Conservation (phyloP, 2,329 filamentous ascomycete genomes). For the Trichophyton simii region DNA sequence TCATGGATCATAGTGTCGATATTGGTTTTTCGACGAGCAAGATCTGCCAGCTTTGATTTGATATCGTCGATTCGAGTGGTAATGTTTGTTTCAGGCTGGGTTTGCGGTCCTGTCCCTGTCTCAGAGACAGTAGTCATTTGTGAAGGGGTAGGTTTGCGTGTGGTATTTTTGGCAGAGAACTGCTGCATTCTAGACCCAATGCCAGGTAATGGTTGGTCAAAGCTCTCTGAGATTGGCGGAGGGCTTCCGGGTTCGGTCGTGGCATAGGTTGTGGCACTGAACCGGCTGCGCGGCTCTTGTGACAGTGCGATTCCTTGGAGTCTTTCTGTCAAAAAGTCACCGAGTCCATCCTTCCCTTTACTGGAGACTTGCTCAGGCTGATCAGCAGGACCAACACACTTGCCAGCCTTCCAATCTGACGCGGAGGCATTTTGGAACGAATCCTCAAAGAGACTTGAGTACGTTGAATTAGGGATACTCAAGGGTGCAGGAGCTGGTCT, state of each 20-base stretch:
- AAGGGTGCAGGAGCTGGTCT: slow-evolving; percentile 24
- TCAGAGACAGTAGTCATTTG: slow-evolving; percentile 16
- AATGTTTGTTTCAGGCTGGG: slow-evolving; percentile 48
- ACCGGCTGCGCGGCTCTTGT: slow-evolving; percentile 46
- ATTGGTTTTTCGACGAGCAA: slow-evolving; percentile 57
- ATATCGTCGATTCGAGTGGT: slow-evolving; percentile 55
- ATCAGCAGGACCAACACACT: neutral
- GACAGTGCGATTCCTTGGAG: slow-evolving; percentile 31
- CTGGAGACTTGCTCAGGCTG: neutral
- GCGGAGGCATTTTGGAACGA: neutral
- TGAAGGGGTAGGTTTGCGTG: slow-evolving; percentile 33
- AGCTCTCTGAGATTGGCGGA: slow-evolving; percentile 25
- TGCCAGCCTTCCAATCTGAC: neutral
- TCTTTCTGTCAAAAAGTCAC: slow-evolving; percentile 13
- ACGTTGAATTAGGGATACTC: slow-evolving; percentile 17
- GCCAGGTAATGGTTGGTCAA: slow-evolving; percentile 22
- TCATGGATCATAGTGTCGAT: slow-evolving; percentile 61
- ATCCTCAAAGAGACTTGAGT: neutral
- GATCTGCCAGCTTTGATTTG: slow-evolving; percentile 51
- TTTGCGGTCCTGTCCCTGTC: slow-evolving; percentile 47
- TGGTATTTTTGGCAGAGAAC: slow-evolving; percentile 23
- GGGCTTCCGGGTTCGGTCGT: slow-evolving; percentile 38
- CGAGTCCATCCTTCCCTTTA: neutral
- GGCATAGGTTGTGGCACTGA: slow-evolving; percentile 52
- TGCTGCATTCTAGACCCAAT: slow-evolving; percentile 26